Percentiles rank a stretch among this genome's conserved stretches.
Evolutionary conservation across 805 yeast genomes (phyloP).

Genomic region (Lipomyces chichibuensis): DNA sequence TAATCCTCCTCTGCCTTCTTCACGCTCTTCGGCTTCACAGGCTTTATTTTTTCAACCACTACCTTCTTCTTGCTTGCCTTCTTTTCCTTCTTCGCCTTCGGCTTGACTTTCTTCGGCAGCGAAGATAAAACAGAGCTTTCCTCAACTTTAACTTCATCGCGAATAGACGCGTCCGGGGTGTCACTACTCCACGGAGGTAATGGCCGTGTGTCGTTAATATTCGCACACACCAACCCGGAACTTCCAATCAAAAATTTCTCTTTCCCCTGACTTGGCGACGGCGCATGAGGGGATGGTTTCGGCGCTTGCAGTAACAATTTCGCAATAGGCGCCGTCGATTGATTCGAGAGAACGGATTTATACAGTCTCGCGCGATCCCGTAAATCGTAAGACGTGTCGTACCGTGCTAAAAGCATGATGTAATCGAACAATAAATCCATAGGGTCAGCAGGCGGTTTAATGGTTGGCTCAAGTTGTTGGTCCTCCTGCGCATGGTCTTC

Average conservation of each 20-base stretch:
- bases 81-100: slow-evolving; percentile 13
- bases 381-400: slow-evolving; percentile 74
- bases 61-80: slow-evolving; percentile 13
- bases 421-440: slow-evolving; percentile 61
- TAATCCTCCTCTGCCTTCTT: slow-evolving; percentile 17
- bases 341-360: slow-evolving; percentile 59
- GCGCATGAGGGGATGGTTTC: slow-evolving; percentile 59
- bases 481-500: slow-evolving; percentile 36
- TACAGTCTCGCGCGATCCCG: slow-evolving; percentile 84
- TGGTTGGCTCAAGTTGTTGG: slow-evolving; percentile 25
- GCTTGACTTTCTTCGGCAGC: slow-evolving; percentile 13
- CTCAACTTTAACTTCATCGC: slow-evolving; percentile 26
- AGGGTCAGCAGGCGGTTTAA: slow-evolving; percentile 42
- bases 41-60: neutral
- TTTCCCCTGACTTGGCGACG: slow-evolving; percentile 34
- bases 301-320: slow-evolving; percentile 74
- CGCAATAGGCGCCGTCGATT: slow-evolving; percentile 62
- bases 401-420: slow-evolving; percentile 65
- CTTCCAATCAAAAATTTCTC: slow-evolving; percentile 41
- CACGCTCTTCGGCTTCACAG: slow-evolving; percentile 8
- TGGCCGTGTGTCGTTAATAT: slow-evolving; percentile 42
- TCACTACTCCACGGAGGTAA: slow-evolving; percentile 54
- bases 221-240: slow-evolving; percentile 38
- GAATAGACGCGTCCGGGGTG: slow-evolving; percentile 44
- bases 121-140: slow-evolving; percentile 12